phyloP scores from a whole-genome alignment of 2,329 filamentous ascomycete species.

The Nemania diffusa region DNA sequence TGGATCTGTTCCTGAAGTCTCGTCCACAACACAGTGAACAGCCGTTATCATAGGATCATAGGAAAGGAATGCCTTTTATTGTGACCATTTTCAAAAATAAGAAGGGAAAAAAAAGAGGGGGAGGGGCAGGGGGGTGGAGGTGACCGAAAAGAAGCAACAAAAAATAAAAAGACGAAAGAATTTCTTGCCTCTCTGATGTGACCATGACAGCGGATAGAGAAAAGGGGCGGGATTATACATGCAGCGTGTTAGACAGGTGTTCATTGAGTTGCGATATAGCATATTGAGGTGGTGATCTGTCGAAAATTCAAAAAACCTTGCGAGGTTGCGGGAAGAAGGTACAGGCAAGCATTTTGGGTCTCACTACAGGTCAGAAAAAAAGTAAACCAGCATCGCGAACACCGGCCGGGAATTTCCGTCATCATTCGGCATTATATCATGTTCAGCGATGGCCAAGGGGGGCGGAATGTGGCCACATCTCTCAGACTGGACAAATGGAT shows the following conservation, averaged over 20 bases:
- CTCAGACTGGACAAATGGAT: background rate
- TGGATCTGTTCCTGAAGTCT: conserved; percentile 57
- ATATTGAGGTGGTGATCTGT: background rate
- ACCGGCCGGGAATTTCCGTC: background rate
- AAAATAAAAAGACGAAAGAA: too few relatives aligned
- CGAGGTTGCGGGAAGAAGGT: background rate
- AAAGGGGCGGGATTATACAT: background rate
- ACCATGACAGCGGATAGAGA: conserved; percentile 23
- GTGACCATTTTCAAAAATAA: background rate
- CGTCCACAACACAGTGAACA: conserved; percentile 32
- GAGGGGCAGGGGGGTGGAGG: background rate
- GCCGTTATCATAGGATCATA: conserved; percentile 2
- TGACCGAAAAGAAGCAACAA: too few relatives aligned
- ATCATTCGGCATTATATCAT: background rate
- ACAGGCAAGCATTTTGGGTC: background rate
- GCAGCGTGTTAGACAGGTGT: conserved; percentile 12
- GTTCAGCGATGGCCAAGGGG: background rate
- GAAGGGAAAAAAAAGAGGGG: background rate
- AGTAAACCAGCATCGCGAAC: background rate
- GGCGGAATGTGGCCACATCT: background rate
- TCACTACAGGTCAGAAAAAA: background rate
- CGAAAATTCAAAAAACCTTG: background rate
- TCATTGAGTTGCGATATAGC: background rate
- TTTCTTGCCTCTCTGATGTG: background rate
- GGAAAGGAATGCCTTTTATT: background rate